Conservation (phyloP, 805 yeast species). For the Kuraishia ogatae region DNA sequence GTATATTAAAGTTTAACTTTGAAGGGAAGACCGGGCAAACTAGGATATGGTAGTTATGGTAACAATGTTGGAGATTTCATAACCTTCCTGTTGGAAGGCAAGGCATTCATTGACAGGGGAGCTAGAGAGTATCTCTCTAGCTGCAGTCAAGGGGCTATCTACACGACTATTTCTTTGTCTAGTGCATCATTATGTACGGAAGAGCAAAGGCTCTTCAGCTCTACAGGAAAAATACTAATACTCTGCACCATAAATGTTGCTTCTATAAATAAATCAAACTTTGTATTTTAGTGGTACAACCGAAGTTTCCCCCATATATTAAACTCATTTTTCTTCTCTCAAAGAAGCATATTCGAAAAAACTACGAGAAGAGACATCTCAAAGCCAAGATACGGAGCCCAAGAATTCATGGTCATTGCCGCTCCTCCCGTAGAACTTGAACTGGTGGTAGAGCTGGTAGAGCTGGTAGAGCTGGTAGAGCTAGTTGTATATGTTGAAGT, state of each 20-base stretch:
- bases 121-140: too few species aligned
- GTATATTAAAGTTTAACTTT: too few species aligned
- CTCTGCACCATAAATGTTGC: too few species aligned
- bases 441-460: slow-evolving; percentile 7
- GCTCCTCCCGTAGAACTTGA: slow-evolving; percentile 7
- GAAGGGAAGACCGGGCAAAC: not conserved
- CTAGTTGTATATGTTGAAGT: slow-evolving; percentile 8
- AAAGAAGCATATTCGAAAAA: not conserved
- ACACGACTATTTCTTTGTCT: too few species aligned
- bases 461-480: slow-evolving; percentile 6
- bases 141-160: too few species aligned
- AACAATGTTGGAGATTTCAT: not conserved
- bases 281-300: too few species aligned
- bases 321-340: not conserved
- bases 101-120: too few species aligned
- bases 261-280: not conserved
- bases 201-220: too few species aligned
- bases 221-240: too few species aligned
- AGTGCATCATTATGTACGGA: too few species aligned
- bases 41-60: not conserved
- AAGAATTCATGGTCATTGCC: not conserved
- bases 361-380: not conserved
- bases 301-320: too few species aligned
- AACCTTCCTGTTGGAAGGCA: not conserved
- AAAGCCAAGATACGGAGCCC: not conserved